Base-by-base conservation (phyloP, 78 protist genomes). In the Emiliania huxleyi region DNA sequence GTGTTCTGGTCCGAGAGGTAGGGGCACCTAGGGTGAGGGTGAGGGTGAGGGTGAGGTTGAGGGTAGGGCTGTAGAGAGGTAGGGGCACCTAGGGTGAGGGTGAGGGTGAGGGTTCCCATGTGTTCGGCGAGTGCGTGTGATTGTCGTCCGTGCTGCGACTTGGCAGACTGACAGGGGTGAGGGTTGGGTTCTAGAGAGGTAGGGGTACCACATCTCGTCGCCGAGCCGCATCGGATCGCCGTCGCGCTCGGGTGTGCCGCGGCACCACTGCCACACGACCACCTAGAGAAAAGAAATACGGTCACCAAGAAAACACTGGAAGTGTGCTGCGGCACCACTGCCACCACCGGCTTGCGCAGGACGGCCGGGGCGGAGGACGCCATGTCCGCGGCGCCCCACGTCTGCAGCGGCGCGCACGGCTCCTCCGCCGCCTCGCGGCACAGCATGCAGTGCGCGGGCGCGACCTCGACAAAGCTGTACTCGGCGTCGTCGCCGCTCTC, bases 221-320 rank as follows among this genome's bases (percentile, higher is more conserved):
- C 43, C 21, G 40, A 71, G 81, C 42, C n/a, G 2, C 43, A 71
- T 29, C 81, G 22, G 81, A 35, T 29, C 42, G 44, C 81, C 81
- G 21, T 71, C 21, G 3, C 8, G 4, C 42, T 71, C 81, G 37
- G 42, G 44, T 8, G 22, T 22, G 37, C 81, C 81, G 21, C 35
- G 81, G 81, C 81, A 71, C 81, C 81, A 71, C 42, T 71, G 81
- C 81, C 81, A 71, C 45, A 71, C 81, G 18, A 71, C 81, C 19
- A n/a, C n/a, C n/a, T n/a, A n/a, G n/a, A n/a, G n/a, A n/a, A n/a
- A n/a, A n/a, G n/a, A n/a, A n/a, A n/a, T n/a, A n/a, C n/a, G n/a
- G n/a, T n/a, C n/a, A n/a, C n/a, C n/a, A n/a, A n/a, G n/a, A n/a
- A n/a, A n/a, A n/a, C n/a, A n/a, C n/a, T n/a, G n/a, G n/a, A n/a